Conservation (phyloP, 768 basidiomycete species). For the Royoungia palumana region DNA sequence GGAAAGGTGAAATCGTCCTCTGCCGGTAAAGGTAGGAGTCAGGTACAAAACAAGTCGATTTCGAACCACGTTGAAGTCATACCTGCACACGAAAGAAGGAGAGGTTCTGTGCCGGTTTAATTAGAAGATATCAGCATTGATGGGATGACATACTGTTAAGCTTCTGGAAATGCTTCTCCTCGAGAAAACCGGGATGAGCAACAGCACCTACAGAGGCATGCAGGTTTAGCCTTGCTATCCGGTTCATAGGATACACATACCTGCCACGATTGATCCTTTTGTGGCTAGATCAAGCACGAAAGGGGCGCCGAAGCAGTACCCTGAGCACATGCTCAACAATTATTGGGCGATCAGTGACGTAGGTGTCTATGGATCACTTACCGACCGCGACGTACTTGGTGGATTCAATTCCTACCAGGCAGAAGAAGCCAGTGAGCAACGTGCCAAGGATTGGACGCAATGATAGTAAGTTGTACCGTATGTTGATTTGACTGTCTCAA, state of each 20-base stretch:
- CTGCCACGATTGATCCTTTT: slow-evolving; percentile 42
- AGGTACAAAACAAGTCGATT: background rate
- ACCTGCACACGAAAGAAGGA: slow-evolving; percentile 28
- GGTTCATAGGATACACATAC: slow-evolving; percentile 23
- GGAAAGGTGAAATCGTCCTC: slow-evolving; percentile 55
- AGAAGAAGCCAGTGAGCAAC: background rate
- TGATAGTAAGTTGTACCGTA: slow-evolving; percentile 36
- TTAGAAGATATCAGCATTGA: background rate
- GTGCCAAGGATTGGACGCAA: background rate
- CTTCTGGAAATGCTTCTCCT: slow-evolving; percentile 50
- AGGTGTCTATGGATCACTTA: slow-evolving; percentile 12
- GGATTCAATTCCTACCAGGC: slow-evolving; percentile 19
- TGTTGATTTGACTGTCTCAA: slow-evolving; percentile 41
- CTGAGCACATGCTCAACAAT: slow-evolving; percentile 23
- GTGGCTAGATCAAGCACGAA: slow-evolving; percentile 46
- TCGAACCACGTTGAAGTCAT: background rate
- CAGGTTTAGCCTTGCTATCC: background rate
- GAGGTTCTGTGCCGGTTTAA: slow-evolving; percentile 15
- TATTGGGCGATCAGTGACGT: background rate
- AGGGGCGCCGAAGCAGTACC: slow-evolving; percentile 57
- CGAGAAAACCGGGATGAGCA: slow-evolving; percentile 50
- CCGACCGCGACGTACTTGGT: slow-evolving; percentile 43
- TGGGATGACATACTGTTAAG: slow-evolving; percentile 39
- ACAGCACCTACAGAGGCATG: slow-evolving; percentile 38
- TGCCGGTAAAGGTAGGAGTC: slow-evolving; percentile 14